Evolutionary conservation across 164 flowering plant genomes (phyloP), one percentile per base, ranked within the genome.

Genomic region (Macadamia tetraphylla): DNA sequence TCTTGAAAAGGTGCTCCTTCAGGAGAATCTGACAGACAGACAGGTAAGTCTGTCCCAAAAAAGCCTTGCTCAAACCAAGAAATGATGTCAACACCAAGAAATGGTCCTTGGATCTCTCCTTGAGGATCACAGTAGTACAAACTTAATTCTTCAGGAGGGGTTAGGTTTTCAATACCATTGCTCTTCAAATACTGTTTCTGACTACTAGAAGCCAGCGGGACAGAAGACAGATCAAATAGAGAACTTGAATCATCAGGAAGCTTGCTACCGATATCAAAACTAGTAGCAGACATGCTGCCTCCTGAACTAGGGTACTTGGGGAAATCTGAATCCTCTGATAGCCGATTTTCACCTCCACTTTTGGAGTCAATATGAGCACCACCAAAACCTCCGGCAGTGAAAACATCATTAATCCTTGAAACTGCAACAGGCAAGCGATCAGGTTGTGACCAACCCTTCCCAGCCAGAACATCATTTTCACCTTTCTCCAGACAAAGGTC

Each of bases 21-120:
- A 15, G 90, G 87, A 63, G 94, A 91, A 83, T 86, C 92, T 48
- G 85, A 82, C 63, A 84, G 63, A 60, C 96, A 84, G 35, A 94
- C 94, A 3, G 88, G 91, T 59, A 94, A 83, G 58, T 91, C 97
- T 29, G 80, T 76, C n/a, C 97, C 93, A 76, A 91, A 94, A 77
- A 84, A 94, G 1, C 97, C 97, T 79, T 91, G 94, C 12, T 89
- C 89, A 76, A 88, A 88, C 98, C 98, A 91, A 23, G 86, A 82
- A 53, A 94, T 80, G 61, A 94, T 87, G 77, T 94, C 98, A 70
- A 79, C 82, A 55, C 94, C 97, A 63, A 88, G 76, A 73, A 85
- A 94, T 30, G 98, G 98, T 6, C 98, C 98, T 79, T 94, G 98
- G 44, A 83, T 83, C 29, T 76, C 88, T 51, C 98, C 98, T 74